Base-by-base conservation (phyloP, 1,284 basidiomycete genomes). In the Takashimella tepidaria region DNA sequence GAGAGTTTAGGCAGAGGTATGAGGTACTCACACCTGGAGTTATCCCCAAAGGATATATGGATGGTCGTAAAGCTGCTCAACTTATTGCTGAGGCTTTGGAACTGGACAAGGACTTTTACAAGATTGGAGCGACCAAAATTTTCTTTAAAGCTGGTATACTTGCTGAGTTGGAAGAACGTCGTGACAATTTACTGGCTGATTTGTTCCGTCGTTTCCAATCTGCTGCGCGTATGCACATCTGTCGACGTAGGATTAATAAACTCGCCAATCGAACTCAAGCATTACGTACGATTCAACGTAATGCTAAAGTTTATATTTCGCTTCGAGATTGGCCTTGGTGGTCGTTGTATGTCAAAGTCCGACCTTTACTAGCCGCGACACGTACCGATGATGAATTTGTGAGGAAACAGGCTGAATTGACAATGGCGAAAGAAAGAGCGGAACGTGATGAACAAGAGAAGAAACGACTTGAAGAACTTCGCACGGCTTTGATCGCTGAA, bases 131-230 rank as follows among this genome's bases (percentile, higher is more conserved):
- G 0, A 96, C 92, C 44, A 99, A 98, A 79, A 90, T 98, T 61
- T 98, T 98, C 79, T 98, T 99, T 84, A 98, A 98, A 73, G 93
- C 96, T 1, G 95, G 95, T 4, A 92, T 98, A 2, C 82, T 99
- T 10, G 96, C 96, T n/a, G 93, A 97, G 67, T 82, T 98, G 25
- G 96, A 98, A 75, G 96, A 98, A 67, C 82, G 90, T 20, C 79
- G 96, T 19, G 96, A 99, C 73, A 80, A 82, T 8, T 78, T 92
- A 23, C 77, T 99, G 16, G 92, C 85, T 61, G 92, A 93, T 62
- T 79, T 98, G 45, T 97, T 98, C 77, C 86, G 90, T 11, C 82
- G 85, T 31, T 76, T 99, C 52, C 92, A 98, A 68, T 90, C 93
- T 0, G 81, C 84, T 0, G 87, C 88, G 3, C 80, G 92, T 47